Evolutionary conservation across 164 flowering plant genomes (phyloP).

Genomic region (Vitis rupestris): DNA sequence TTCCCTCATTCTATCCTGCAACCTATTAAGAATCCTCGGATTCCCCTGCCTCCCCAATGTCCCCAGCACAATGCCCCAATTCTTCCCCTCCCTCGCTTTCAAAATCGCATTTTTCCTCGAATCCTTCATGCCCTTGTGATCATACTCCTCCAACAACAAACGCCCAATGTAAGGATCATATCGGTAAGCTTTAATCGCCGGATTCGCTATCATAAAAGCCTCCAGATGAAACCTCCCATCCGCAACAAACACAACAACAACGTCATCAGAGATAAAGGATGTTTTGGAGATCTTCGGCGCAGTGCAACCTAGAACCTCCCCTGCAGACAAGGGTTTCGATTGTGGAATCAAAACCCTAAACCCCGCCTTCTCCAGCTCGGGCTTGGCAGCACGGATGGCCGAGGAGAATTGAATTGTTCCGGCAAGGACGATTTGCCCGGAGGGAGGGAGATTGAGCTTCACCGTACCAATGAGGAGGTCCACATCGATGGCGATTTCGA

Average conservation of each 20-base stretch:
- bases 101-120: conserved; percentile 65
- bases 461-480: conserved; percentile 48
- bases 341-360: conserved; percentile 78
- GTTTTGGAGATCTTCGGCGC: conserved; percentile 53
- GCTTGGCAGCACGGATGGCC: conserved; percentile 71
- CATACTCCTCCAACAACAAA: conserved; percentile 90
- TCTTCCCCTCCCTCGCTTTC: conserved; percentile 54
- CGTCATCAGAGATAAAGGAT: conserved; percentile 6
- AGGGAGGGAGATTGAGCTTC: conserved; percentile 31
- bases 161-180: conserved; percentile 89
- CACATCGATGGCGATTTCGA: conserved; percentile 75
- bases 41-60: conserved; percentile 97
- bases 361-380: conserved; percentile 58
- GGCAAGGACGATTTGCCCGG: conserved; percentile 52
- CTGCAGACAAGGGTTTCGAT: conserved; percentile 82
- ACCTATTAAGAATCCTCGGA: conserved; percentile 66
- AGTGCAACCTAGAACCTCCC: conserved; percentile 93
- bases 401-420: conserved; percentile 91
- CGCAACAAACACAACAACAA: conserved; percentile 71
- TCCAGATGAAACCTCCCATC: conserved; percentile 97
- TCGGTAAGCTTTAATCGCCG: conserved; percentile 63
- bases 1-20: conserved; percentile 72
- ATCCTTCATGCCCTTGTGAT: conserved; percentile 83
- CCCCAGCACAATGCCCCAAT: conserved; percentile 90
- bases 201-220: conserved; percentile 97